These are phyloP conservation scores for Agaricus sinodeliciosus DNA, from an alignment of 768 basidiomycete species.

Conservation along the genomic window DNA sequence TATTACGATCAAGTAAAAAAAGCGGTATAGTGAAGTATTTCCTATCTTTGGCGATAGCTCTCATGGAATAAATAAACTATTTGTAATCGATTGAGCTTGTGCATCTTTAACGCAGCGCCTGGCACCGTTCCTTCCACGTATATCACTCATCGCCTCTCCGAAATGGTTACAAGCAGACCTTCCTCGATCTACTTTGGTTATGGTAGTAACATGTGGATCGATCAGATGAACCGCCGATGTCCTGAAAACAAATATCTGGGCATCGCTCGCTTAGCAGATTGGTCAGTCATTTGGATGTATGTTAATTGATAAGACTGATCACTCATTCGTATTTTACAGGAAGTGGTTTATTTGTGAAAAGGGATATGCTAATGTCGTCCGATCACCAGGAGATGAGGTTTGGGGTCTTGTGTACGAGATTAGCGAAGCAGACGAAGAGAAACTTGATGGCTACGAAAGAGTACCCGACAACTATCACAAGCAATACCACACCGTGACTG, in stretches of 20 bases:
- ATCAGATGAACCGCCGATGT: slow-evolving; percentile 43
- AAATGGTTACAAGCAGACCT: not conserved
- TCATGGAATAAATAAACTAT: not conserved
- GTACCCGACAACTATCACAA: slow-evolving; percentile 32
- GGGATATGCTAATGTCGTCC: slow-evolving; percentile 40
- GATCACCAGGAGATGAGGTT: slow-evolving; percentile 32
- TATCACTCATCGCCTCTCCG: not conserved
- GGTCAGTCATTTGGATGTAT: slow-evolving; percentile 22
- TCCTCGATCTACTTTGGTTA: slow-evolving; percentile 37
- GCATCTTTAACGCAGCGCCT: no score
- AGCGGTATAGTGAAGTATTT: no score
- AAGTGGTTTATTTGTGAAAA: slow-evolving; percentile 39
- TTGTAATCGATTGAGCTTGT: not conserved
- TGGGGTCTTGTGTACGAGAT: slow-evolving; percentile 39
- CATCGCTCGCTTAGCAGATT: slow-evolving; percentile 30
- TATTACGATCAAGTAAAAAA: no score
- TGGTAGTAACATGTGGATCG: slow-evolving; percentile 44
- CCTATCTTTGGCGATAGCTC: no score
- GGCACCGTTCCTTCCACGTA: not conserved
- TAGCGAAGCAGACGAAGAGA: slow-evolving; percentile 31
- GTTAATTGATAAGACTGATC: not conserved
- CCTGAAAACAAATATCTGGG: slow-evolving; percentile 36
- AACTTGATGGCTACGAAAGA: slow-evolving; percentile 37
- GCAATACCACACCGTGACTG: slow-evolving; percentile 23
- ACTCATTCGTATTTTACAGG: slow-evolving; percentile 22